Percentiles rank a stretch among this genome's conserved stretches.
These are phyloP conservation scores for Pichia sp. DNA, from an alignment of 1,139 yeast species.

Conservation along the genomic window DNA sequence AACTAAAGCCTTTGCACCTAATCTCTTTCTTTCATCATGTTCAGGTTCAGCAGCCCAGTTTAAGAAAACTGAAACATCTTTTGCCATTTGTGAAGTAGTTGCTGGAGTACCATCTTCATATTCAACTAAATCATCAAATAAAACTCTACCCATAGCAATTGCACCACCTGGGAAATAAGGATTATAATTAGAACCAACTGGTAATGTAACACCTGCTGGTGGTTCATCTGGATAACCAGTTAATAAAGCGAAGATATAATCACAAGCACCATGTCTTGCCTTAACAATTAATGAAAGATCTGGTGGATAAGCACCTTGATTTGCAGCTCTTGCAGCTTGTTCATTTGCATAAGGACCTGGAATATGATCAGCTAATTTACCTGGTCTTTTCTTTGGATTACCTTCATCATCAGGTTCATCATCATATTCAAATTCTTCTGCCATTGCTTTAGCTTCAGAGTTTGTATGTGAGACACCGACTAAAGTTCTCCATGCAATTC, in stretches of 20 bases:
- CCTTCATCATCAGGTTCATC: constrained; percentile 99
- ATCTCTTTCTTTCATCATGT: constrained; percentile 95
- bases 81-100: constrained; percentile 98
- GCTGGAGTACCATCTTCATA: constrained; percentile 99
- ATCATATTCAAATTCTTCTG: constrained; percentile 95
- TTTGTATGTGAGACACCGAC: constrained; percentile 96
- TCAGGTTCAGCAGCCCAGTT: constrained; percentile 99
- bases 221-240: constrained; percentile 99
- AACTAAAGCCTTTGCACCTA: constrained; percentile 90
- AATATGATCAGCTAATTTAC: constrained; percentile 92
- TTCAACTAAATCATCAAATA: constrained; percentile 95
- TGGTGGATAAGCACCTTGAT: constrained; percentile 99
- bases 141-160: constrained; percentile 98
- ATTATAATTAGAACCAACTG: constrained; percentile 94
- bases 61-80: constrained; percentile 91
- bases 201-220: constrained; percentile 93
- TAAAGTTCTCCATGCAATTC: constrained; percentile 97
- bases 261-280: constrained; percentile 99
- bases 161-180: constrained; percentile 99
- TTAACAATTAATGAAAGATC: constrained; percentile 95
- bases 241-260: constrained; percentile 88
- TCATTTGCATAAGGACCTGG: constrained; percentile 97
- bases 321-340: constrained; percentile 99
- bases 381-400: constrained; percentile 96
- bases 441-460: constrained; percentile 86